Evolutionary conservation across 176 grass and related monocot genomes (phyloP), one percentile per base, ranked within the genome.

Genomic region (Urochloa ruziziensis): DNA sequence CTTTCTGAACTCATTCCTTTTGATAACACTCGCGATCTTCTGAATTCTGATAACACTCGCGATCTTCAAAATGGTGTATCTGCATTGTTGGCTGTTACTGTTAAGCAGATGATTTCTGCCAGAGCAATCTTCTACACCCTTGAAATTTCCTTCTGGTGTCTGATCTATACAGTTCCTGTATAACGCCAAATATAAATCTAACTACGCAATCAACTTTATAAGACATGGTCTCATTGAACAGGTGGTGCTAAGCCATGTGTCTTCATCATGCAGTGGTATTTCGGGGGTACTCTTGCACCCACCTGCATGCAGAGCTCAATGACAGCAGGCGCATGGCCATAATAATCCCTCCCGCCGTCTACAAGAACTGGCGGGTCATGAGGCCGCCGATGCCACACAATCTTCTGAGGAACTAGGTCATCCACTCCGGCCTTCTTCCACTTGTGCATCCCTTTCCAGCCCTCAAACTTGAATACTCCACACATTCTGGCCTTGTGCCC

Each of bases 241-340:
- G 86, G 79, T 51, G 87, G 67, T 32, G 93, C 80, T 49, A 95
- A 73, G 32, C 93, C 96, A 39, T 87, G 89, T 56, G 81, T 25
- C 74, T 98, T 98, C 96, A 95, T 98, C 87, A 95, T 95, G 57
- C 83, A 90, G 70, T 70, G 66, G 76, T 98, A 98, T 46, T 82
- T 80, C 1, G 54, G 66, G 34, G 85, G 87, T 28, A 91, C 93
- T 88, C 66, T 93, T 27, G 91, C 93, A 51, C 96, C 96, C 30
- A 88, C 93, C 62, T 95, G 89, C 39, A 75, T 47, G 74, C 96
- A 95, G 40, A 98, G 89, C 63, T 91, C 96, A 4, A 94, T 81
- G 16, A 98, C 96, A 61, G 89, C 93, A 75, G 96, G 96, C 1
- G 93, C 93, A 83, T 94, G 96, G 2, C 96, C 96, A 60, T 95